Conservation (phyloP, 331 rosid species). For the Spiraea crenata region DNA sequence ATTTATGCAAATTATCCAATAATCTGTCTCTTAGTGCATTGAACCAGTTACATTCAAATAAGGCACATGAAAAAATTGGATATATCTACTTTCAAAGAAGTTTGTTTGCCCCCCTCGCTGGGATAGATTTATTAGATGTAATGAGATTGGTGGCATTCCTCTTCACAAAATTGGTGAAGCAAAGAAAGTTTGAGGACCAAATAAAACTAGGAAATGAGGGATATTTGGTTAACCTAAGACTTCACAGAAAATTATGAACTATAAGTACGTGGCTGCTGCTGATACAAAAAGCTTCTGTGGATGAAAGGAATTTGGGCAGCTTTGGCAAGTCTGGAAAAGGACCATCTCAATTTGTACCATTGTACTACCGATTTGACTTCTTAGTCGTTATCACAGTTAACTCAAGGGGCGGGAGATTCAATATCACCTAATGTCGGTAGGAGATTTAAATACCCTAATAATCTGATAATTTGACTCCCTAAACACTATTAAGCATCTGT, state of each 20-base stretch:
- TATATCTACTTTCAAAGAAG: background rate
- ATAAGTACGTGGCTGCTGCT: background rate
- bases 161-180: background rate
- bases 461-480: background rate
- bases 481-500: background rate
- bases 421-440: too few relatives aligned
- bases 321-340: background rate
- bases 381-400: background rate
- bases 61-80: background rate
- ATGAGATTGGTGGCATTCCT: background rate
- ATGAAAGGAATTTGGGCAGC: background rate
- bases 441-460: background rate
- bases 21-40: background rate
- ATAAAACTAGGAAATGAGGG: background rate
- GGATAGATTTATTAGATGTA: background rate
- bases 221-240: background rate
- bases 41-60: background rate
- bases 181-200: constrained; percentile 5
- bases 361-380: background rate
- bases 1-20: constrained; percentile 1
- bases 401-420: too few relatives aligned
- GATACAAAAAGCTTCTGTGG: background rate
- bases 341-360: background rate
- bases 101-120: background rate
- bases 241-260: background rate